Percentiles rank a stretch among this genome's conserved stretches.
Evolutionary conservation across 2,329 filamentous ascomycete genomes (phyloP).

Genomic region (Ascochyta lentis): DNA sequence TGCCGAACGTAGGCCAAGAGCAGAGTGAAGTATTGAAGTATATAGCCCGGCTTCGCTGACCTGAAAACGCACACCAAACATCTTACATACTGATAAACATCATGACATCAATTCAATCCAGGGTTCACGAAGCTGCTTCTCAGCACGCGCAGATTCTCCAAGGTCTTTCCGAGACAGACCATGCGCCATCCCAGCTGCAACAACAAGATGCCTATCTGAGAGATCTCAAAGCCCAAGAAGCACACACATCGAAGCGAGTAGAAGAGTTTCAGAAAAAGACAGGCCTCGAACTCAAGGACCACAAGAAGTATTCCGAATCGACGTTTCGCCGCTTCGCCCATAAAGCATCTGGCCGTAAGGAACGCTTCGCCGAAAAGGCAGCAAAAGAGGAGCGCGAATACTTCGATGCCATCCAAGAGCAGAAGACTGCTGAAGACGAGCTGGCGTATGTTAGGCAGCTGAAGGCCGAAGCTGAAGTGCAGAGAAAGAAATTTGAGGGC

Average conservation of each 20-base stretch:
- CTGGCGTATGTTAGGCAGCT: constrained; percentile 35
- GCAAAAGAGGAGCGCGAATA: constrained; percentile 46
- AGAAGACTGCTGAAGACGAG: constrained; percentile 42
- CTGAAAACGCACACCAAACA: neutral
- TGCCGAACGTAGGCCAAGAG: constrained; percentile 18
- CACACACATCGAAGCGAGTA: constrained; percentile 25
- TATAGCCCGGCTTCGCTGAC: neutral
- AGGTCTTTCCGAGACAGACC: constrained; percentile 38
- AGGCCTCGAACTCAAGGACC: constrained; percentile 34
- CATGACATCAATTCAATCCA: constrained; percentile 33
- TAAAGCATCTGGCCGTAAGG: constrained; percentile 38
- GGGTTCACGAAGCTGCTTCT: constrained; percentile 36
- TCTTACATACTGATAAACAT: neutral
- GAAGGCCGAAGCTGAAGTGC: constrained; percentile 31
- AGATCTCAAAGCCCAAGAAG: constrained; percentile 36
- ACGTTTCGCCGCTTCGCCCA: constrained; percentile 42
- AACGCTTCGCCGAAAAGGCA: constrained; percentile 40
- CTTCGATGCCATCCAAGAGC: constrained; percentile 42
- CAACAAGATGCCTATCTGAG: constrained; percentile 40
- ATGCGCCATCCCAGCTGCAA: constrained; percentile 38
- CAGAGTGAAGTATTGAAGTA: constrained; percentile 1
- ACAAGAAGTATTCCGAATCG: constrained; percentile 46
- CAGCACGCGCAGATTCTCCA: constrained; percentile 36
- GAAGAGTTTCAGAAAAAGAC: constrained; percentile 29
- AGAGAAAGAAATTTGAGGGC: constrained; percentile 22